A percentile compares a stretch with the other conserved stretches of the same genome.
These are phyloP conservation scores for Plasmodium cynomolgi DNA, from an alignment of 169 alveolate species.

Conservation along the genomic window DNA sequence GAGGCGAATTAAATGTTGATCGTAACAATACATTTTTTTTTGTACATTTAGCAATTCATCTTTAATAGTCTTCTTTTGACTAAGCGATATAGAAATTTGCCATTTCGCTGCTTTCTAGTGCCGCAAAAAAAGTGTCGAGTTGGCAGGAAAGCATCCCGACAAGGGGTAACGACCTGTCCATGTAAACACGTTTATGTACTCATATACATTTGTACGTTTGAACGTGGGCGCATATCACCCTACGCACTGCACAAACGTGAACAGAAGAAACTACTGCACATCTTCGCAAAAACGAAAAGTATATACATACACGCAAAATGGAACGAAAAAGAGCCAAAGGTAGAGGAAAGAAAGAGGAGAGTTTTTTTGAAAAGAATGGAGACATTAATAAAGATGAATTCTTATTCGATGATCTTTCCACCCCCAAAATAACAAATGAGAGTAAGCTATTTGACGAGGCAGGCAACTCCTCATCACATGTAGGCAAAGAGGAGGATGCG, in stretches of 20 bases:
- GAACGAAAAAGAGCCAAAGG: neutral
- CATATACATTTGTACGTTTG: neutral
- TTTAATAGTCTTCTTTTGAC: neutral
- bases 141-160: neutral
- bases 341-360: neutral
- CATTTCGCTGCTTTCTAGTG: neutral
- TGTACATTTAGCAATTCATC: neutral
- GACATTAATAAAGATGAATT: neutral
- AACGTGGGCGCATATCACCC: neutral
- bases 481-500: neutral
- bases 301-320: neutral
- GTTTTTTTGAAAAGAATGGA: neutral
- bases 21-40: neutral
- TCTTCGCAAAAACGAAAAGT: neutral
- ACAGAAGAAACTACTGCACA: neutral
- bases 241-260: neutral
- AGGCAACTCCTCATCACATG: neutral
- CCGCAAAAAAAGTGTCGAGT: neutral
- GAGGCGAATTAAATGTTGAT: neutral
- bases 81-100: neutral
- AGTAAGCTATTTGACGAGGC: neutral
- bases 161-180: neutral
- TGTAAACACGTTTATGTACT: neutral
- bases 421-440: neutral
- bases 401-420: neutral